Evolutionary conservation across 805 yeast species (phyloP), one percentile per base, ranked within the genome.

Genomic region (Pichia membranifaciens): DNA sequence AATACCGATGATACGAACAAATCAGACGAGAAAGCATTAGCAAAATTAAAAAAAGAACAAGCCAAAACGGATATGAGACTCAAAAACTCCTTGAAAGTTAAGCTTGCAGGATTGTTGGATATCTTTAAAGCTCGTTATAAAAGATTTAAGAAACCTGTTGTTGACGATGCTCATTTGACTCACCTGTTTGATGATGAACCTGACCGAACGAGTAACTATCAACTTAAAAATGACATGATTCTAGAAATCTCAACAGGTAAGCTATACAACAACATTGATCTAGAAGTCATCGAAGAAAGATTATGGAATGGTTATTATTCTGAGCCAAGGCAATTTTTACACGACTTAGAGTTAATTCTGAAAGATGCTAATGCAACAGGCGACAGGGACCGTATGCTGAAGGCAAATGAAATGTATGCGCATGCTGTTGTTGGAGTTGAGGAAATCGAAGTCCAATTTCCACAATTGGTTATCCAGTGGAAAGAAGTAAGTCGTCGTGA

Each of bases 291-390:
- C 31, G 99, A 93, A 60, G 98, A 93, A 61, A 74, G 99, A 49
- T 67, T 93, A 46, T 93, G 99, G 99, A 93, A 93, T 64, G 99
- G 99, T 0, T 93, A 68, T 64, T 93, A 93, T 59, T 82, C 87
- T 34, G 96, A 89, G 58, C 97, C 98, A 13, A 82, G 80, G 54
- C 97, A 93, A 62, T 91, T 86, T 59, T 68, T 90, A 56, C 79
- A 76, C 54, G 99, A 93, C 60, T 76, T 93, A 38, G 88, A 83
- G 58, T 75, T 85, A 79, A 91, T 93, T 34, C 82, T 86, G 38
- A 73, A 73, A 31, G 99, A 93, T 68, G 76, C 95, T 0, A 72
- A 75, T 31, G 78, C 81, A 0, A 66, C 75, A 3, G 87, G 87
- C 0, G 98, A 91, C 54, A 74, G 98, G 38, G 99, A 93, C 49